Evolutionary conservation across 2,329 filamentous ascomycete species (phyloP).

Genomic region (Canariomyces notabilis): DNA sequence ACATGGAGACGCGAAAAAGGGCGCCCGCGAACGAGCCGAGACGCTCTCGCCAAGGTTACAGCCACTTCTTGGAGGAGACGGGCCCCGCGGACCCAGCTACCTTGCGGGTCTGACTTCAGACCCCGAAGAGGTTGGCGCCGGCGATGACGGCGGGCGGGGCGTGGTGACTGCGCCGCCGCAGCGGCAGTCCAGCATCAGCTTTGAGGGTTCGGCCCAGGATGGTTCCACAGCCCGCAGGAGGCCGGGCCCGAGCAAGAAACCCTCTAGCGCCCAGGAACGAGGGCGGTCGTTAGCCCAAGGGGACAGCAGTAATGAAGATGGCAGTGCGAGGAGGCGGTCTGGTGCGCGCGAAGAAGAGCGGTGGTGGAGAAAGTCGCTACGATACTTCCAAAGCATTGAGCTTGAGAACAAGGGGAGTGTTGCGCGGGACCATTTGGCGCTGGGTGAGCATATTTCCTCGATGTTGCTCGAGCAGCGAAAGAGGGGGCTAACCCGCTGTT

Average conservation of each 20-base stretch:
- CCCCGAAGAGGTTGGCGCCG: slow-evolving; percentile 18
- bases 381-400: slow-evolving; percentile 59
- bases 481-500: slow-evolving; percentile 6
- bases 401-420: slow-evolving; percentile 83
- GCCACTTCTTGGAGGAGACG: slow-evolving; percentile 17
- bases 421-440: slow-evolving; percentile 72
- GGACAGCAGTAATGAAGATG: neutral
- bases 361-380: slow-evolving; percentile 49
- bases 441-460: slow-evolving; percentile 48
- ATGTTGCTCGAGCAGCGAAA: neutral
- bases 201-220: slow-evolving; percentile 21
- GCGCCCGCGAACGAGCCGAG: slow-evolving; percentile 29
- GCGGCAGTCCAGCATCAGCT: slow-evolving; percentile 21
- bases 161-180: slow-evolving; percentile 22
- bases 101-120: slow-evolving; percentile 7
- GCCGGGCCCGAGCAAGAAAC: slow-evolving; percentile 8
- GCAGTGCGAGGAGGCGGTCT: neutral
- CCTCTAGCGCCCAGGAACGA: slow-evolving; percentile 3
- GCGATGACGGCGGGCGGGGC: slow-evolving; percentile 20
- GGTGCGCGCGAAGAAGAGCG: slow-evolving; percentile 25
- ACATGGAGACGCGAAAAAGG: slow-evolving; percentile 15
- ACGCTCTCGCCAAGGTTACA: slow-evolving; percentile 20
- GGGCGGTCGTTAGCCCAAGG: slow-evolving; percentile 5
- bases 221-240: slow-evolving; percentile 17
- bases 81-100: slow-evolving; percentile 11